These are phyloP conservation scores for Triangularia verruculosa DNA, from an alignment of 2,329 filamentous ascomycete species.

Conservation along the genomic window DNA sequence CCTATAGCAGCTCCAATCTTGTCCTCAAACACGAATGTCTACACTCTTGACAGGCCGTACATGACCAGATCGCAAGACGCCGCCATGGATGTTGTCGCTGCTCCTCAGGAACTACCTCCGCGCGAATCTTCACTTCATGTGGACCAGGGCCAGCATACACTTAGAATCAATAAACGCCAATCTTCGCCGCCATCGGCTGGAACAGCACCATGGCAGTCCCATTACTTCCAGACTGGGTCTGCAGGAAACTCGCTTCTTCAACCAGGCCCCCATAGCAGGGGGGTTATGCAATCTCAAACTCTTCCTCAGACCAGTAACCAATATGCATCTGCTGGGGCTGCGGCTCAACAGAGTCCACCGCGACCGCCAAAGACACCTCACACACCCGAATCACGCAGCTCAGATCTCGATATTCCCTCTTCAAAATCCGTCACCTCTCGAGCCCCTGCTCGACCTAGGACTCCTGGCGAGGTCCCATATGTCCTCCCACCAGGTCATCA, in stretches of 20 bases:
- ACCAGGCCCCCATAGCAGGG: background rate
- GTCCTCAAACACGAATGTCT: background rate
- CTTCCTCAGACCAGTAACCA: background rate
- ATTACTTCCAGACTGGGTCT: background rate
- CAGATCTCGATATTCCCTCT: background rate
- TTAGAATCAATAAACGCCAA: background rate
- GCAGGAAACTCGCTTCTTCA: background rate
- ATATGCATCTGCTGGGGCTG: background rate
- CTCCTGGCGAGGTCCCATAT: background rate
- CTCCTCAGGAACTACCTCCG: background rate
- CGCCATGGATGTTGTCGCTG: background rate
- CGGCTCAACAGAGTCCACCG: background rate
- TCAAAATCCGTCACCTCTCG: background rate
- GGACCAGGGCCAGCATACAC: background rate
- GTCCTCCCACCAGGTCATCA: conserved; percentile 7
- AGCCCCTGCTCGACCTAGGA: background rate
- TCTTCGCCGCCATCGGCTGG: background rate
- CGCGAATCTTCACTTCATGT: background rate
- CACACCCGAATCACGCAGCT: background rate
- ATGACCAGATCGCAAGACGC: background rate
- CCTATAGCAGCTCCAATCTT: background rate
- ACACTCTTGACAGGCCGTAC: background rate
- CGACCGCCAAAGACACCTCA: background rate
- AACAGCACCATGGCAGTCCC: background rate
- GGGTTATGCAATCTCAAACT: too few relatives aligned